phyloP scores from a whole-genome alignment of 2,329 filamentous ascomycete species.

The Fusarium nurragi region DNA sequence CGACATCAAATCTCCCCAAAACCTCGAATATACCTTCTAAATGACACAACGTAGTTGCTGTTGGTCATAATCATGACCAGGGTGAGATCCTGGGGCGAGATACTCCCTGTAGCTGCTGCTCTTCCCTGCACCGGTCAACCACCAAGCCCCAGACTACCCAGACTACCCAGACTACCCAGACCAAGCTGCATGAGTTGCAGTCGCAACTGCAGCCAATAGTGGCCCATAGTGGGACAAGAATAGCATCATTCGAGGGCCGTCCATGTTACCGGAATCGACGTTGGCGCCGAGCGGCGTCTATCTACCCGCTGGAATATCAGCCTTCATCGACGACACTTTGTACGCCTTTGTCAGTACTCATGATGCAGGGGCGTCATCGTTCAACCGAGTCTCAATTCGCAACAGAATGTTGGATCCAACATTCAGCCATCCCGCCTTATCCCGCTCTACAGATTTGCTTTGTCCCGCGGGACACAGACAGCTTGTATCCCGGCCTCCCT shows the following conservation, averaged over 20 bases:
- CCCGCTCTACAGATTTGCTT: constrained; percentile 27
- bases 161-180: neutral
- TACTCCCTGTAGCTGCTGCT: constrained; percentile 7
- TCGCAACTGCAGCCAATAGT: constrained; percentile 23
- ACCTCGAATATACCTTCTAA: constrained; percentile 28
- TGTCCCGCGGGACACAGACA: constrained; percentile 10
- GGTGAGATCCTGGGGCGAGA: constrained; percentile 30
- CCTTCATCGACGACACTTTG: neutral
- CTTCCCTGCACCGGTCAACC: constrained; percentile 15
- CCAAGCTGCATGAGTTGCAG: constrained; percentile 32
- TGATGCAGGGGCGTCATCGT: neutral
- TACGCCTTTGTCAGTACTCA: neutral
- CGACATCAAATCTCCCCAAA: neutral
- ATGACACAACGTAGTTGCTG: constrained; percentile 14
- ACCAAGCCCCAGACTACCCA: constrained; percentile 27
- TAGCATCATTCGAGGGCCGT: constrained; percentile 29
- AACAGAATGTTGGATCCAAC: neutral
- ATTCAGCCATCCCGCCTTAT: constrained; percentile 10
- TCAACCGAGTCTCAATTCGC: neutral
- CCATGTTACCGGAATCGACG: neutral
- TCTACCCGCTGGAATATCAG: constrained; percentile 26
- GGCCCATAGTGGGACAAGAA: constrained; percentile 31
- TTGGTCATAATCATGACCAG: constrained; percentile 18
- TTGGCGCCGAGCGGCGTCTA: constrained; percentile 32
- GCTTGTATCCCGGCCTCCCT: neutral